A percentile compares a stretch with the other conserved stretches of the same genome.
Conservation (phyloP, 2,329 filamentous ascomycete genomes). For the Pyrenochaeta sp. region DNA sequence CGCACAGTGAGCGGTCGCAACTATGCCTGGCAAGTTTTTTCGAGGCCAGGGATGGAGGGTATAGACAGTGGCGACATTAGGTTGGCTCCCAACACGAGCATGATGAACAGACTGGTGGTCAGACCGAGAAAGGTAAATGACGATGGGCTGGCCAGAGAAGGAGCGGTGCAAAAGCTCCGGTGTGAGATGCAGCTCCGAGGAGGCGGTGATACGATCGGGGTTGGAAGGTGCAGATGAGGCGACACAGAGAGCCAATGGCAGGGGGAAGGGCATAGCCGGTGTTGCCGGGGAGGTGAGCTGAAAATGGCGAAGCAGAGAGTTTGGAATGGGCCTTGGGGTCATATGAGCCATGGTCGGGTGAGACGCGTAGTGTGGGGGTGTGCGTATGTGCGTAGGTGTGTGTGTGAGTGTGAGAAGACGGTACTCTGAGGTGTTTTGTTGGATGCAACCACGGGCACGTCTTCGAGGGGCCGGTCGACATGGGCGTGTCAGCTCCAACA, state of each 20-base stretch:
- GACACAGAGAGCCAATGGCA: background rate
- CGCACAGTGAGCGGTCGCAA: background rate
- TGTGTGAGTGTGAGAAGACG: too few relatives aligned
- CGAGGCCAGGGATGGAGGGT: background rate
- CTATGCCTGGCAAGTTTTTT: background rate
- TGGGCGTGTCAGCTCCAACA: background rate
- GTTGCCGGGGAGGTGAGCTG: background rate
- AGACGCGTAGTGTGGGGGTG: too few relatives aligned
- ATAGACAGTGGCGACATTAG: background rate
- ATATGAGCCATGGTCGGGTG: too few relatives aligned
- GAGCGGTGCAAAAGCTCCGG: background rate
- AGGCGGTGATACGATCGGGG: background rate
- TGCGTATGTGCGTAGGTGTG: too few relatives aligned
- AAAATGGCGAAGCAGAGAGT: too few relatives aligned
- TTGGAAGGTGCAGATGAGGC: background rate
- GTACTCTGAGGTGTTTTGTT: background rate
- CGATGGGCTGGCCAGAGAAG: background rate
- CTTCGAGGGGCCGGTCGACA: background rate
- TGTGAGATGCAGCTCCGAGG: background rate
- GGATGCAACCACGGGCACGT: background rate
- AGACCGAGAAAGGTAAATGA: background rate
- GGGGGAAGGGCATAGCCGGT: background rate
- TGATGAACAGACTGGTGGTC: background rate
- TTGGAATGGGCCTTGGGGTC: too few relatives aligned
- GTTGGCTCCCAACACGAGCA: too few relatives aligned